phyloP scores from a whole-genome alignment of 441 rosid genomes.

The Macaranga tanarius region DNA sequence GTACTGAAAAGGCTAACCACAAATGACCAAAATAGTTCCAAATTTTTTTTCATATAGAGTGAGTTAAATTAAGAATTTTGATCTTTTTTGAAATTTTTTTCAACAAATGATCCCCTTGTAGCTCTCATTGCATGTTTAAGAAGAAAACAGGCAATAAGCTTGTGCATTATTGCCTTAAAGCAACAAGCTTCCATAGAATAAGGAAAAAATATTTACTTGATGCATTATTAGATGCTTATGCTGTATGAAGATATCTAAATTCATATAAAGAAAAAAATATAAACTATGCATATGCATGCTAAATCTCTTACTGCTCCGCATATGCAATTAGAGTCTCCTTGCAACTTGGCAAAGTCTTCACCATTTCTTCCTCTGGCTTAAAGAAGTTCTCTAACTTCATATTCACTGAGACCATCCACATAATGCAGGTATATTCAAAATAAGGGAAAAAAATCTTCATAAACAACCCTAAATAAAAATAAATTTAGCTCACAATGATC shows the following conservation, averaged over 20 bases:
- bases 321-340: conserved; percentile 60
- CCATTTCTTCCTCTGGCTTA: conserved; percentile 45
- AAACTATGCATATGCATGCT: neutral
- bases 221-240: no score
- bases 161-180: no score
- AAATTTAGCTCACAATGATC: neutral
- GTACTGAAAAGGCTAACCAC: neutral
- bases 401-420: conserved; percentile 76
- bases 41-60: no score
- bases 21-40: neutral
- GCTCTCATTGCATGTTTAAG: conserved; percentile 61
- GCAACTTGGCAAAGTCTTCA: conserved; percentile 49
- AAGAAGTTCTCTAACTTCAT: conserved; percentile 53
- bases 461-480: neutral
- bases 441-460: neutral
- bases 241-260: no score
- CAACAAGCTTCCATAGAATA: no score
- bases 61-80: no score
- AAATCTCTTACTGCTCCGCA: conserved; percentile 79
- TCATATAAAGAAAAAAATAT: no score
- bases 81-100: no score
- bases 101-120: conserved; percentile 41
- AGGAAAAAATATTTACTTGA: no score
- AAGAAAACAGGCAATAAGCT: neutral
- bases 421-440: conserved; percentile 62